Base-by-base conservation (phyloP, 805 yeast genomes). In the Torulaspora microellipsoides region DNA sequence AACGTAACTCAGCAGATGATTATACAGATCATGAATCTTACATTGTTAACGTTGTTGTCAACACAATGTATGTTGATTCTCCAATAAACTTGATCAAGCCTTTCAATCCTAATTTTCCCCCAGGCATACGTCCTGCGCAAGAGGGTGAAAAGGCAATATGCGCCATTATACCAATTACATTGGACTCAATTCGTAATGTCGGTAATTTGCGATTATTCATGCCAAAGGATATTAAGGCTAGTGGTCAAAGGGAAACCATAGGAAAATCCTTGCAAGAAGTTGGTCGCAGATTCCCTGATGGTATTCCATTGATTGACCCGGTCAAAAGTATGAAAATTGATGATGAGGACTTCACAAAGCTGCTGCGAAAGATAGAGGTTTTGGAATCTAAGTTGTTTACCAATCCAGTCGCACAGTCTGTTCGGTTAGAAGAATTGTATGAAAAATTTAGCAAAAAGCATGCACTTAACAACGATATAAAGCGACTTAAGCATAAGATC, bases 271-370 rank as follows among this genome's bases (percentile, higher is more conserved):
- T 93, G 57, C 73, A 72, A 40, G 97, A 93, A 64, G 88, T 89
- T 48, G 76, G 80, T 28, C 78, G 83, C 54, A 80, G 95, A 66
- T 83, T 89, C 59, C 89, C 95, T 9, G 93, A 87, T 60, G 96
- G 96, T 1, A 72, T 93, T 29, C 96, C 98, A n/a, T 60, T 80
- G 35, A 74, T 93, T 64, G 96, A 93, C 65, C 98, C 99, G 4
- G 71, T 93, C 31, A 83, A 80, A 48, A 87, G 85, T 60, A 93
- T 93, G 99, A 86, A 89, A 60, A 91, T 93, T 54, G 83, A 80
- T 36, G 96, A 87, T 59, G 77, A 76, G 4, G 86, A 85, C 14
- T 93, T 95, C 70, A 70, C 73, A 56, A 72, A 75, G 40, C 68
- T 95, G 40, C 60, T 85, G 45, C 77, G 81, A 54, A 91, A 93